Evolutionary conservation across 306 rosid genomes (phyloP).

Genomic region (Luffa acutangula): DNA sequence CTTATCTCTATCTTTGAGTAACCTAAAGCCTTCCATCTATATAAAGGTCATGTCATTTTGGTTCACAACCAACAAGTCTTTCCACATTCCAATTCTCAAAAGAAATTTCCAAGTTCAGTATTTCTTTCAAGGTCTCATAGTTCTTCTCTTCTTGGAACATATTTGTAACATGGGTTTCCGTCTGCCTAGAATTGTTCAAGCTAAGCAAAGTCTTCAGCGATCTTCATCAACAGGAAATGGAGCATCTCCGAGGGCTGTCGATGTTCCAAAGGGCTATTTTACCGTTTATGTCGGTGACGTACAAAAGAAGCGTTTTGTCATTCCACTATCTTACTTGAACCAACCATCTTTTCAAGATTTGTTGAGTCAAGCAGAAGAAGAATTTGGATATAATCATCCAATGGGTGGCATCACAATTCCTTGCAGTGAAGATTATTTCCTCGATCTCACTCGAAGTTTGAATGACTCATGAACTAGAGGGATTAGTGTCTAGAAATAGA

Average conservation of each 20-base stretch:
- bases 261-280: conserved; percentile 9
- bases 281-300: neutral
- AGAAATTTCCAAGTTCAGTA: neutral
- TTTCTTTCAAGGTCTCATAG: neutral
- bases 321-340: conserved; percentile 23
- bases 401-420: conserved; percentile 23
- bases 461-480: neutral
- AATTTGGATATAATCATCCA: conserved; percentile 21
- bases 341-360: conserved; percentile 17
- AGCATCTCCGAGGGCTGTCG: neutral
- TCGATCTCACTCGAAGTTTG: neutral
- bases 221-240: neutral
- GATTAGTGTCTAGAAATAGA: neutral
- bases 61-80: neutral
- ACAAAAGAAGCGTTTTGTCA: conserved; percentile 16
- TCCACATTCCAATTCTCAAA: neutral
- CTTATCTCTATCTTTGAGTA: neutral
- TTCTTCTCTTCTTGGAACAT: neutral
- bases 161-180: neutral
- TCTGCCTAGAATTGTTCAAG: neutral
- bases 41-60: neutral
- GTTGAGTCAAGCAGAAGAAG: conserved; percentile 15
- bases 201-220: neutral
- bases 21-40: neutral
- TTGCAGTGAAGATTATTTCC: neutral